Evolutionary conservation across 306 rosid genomes (phyloP), one percentile per base, ranked within the genome.

Genomic region (Glycyrrhiza uralensis): DNA sequence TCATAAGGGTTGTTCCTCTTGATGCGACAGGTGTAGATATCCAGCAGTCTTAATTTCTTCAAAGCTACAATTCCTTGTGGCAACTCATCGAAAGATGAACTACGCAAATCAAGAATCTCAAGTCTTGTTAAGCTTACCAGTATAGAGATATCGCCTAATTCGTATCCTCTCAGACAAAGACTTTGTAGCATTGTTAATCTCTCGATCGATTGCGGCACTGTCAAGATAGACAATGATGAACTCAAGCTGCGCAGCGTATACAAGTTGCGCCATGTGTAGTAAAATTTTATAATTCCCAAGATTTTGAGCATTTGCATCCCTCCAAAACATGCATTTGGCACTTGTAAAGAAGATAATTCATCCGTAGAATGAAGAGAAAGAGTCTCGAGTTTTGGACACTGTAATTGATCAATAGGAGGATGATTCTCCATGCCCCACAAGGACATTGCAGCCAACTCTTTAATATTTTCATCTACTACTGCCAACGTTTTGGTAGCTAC

Each of bases 31-130:
- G 3, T 0, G 32, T 0, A 60, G 7, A 69, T 26, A 29, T 24
- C 20, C 23, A 78, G 6, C 1, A 51, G 44, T 46, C 17, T 78
- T 20, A 78, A 26, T n/a, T 61, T 70, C 7, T 51, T 9, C 11
- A 66, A 42, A 3, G 23, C 8, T 5, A 0, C 1, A 1, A 72
- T 28, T 18, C 13, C 50, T 17, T 39, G 11, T 3, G 77, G 77
- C 18, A 78, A 56, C 22, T 70, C 60, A 28, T 20, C 0, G 20
- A 78, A 58, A 13, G 33, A 26, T 30, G 79, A 72, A 22, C 14
- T 1, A 3, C 8, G 26, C 14, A 79, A 28, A 18, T 73, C 70
- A 9, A 79, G 69, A 55, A 42, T 26, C 28, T 79, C 79, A 13
- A 79, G 75, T 11, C 33, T 7, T n/a, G 18, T 23, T 18, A 79